Evolutionary conservation across 2,329 filamentous ascomycete genomes (phyloP).

Genomic region (Colletotrichum sp.): DNA sequence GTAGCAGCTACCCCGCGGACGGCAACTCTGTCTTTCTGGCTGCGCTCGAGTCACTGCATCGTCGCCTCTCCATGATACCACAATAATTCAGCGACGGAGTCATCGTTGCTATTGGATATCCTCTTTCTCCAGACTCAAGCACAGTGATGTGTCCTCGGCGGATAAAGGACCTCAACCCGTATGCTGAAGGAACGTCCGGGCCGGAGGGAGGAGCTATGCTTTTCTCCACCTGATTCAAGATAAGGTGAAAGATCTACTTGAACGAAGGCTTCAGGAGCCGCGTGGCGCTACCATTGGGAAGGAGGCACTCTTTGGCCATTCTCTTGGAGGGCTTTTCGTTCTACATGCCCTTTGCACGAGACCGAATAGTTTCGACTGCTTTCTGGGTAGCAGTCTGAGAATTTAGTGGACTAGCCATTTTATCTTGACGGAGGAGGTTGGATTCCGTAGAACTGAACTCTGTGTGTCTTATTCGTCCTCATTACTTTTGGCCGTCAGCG

Average conservation of each 20-base stretch:
- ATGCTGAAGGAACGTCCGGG: slow-evolving; percentile 25
- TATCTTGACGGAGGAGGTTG: slow-evolving; percentile 35
- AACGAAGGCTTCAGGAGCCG: slow-evolving; percentile 30
- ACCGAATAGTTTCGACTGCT: slow-evolving; percentile 46
- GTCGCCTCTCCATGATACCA: slow-evolving; percentile 25
- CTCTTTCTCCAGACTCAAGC: slow-evolving; percentile 22
- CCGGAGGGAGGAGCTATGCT: slow-evolving; percentile 45
- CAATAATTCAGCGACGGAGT: slow-evolving; percentile 29
- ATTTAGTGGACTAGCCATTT: slow-evolving; percentile 53
- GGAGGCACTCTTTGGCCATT: slow-evolving; percentile 54
- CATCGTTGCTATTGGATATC: slow-evolving; percentile 38
- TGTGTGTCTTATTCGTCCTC: slow-evolving; percentile 20
- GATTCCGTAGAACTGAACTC: slow-evolving; percentile 20
- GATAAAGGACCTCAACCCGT: slow-evolving; percentile 34
- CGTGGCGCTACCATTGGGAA: slow-evolving; percentile 31
- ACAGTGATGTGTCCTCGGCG: slow-evolving; percentile 34
- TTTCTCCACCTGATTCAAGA: slow-evolving; percentile 49
- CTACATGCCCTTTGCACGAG: slow-evolving; percentile 48
- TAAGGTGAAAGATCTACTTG: slow-evolving; percentile 38
- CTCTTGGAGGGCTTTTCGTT: slow-evolving; percentile 52
- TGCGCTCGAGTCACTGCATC: slow-evolving; percentile 30
- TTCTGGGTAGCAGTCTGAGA: slow-evolving; percentile 49
- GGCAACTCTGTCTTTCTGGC: slow-evolving; percentile 40
- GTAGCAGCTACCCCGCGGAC: slow-evolving; percentile 35
- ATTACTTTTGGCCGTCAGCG: slow-evolving; percentile 38